These are phyloP conservation scores for Cladophialophora carrionii DNA, from an alignment of 2,329 filamentous ascomycete genomes.

Conservation along the genomic window DNA sequence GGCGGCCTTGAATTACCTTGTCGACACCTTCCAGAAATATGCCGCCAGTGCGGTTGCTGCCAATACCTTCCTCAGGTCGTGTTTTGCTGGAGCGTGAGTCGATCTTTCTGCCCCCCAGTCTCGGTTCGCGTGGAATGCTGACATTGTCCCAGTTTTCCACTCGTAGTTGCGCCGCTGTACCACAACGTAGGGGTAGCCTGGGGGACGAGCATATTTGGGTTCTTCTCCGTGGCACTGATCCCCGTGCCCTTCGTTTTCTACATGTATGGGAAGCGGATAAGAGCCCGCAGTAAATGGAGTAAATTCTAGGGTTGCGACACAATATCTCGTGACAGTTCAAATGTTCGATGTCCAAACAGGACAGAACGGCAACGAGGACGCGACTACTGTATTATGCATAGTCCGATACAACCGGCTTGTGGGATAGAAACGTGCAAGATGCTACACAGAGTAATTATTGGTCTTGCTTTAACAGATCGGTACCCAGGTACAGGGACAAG, in stretches of 20 bases:
- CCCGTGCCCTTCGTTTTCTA: slow-evolving; percentile 53
- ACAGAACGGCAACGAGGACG: background rate
- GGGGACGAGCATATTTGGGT: slow-evolving; percentile 53
- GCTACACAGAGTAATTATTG: background rate
- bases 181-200: slow-evolving; percentile 52
- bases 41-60: slow-evolving; percentile 51
- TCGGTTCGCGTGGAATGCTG: background rate
- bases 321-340: background rate
- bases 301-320: slow-evolving; percentile 13
- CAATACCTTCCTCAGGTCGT: slow-evolving; percentile 52
- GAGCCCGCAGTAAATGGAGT: slow-evolving; percentile 47
- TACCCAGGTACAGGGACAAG: background rate
- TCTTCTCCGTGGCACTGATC: slow-evolving; percentile 51
- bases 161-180: slow-evolving; percentile 55
- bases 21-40: slow-evolving; percentile 51
- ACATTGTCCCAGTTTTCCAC: slow-evolving; percentile 45
- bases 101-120: background rate
- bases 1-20: slow-evolving; percentile 49
- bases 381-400: background rate
- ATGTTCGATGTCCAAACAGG: background rate
- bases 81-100: slow-evolving; percentile 49
- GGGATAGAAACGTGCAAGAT: background rate
- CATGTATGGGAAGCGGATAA: slow-evolving; percentile 47
- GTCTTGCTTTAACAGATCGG: background rate
- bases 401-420: background rate